These are phyloP conservation scores for Saccharum officinarum DNA, from an alignment of 176 grass and related monocot species.

Conservation along the genomic window DNA sequence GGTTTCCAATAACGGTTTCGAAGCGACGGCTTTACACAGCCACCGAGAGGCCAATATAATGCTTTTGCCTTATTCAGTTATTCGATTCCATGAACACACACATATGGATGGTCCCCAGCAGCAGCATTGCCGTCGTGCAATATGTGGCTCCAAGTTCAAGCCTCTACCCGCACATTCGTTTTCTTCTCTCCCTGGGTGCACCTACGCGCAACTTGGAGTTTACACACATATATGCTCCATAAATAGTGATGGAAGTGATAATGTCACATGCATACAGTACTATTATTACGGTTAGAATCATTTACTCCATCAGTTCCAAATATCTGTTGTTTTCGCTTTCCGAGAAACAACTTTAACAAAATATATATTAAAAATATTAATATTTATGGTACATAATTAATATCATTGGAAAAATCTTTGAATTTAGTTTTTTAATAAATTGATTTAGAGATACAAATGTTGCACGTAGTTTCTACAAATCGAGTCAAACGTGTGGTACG, in stretches of 20 bases:
- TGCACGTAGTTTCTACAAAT: too few relatives aligned
- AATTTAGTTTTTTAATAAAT: too few relatives aligned
- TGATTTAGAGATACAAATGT: too few relatives aligned
- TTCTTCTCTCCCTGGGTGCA: background rate
- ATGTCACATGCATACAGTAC: background rate
- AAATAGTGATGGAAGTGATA: background rate
- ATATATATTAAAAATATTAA: too few relatives aligned
- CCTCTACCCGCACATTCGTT: background rate
- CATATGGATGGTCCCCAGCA: background rate
- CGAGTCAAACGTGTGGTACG: too few relatives aligned
- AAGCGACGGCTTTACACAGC: background rate
- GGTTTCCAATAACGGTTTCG: background rate
- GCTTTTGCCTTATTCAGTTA: background rate
- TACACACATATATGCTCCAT: background rate
- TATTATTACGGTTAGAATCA: background rate
- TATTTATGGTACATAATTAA: too few relatives aligned
- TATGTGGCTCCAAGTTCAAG: background rate
- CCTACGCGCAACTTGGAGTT: background rate
- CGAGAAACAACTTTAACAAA: too few relatives aligned
- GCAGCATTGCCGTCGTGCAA: background rate
- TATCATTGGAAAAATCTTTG: too few relatives aligned
- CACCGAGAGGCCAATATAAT: background rate
- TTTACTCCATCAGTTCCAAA: background rate
- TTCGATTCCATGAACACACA: conserved; percentile 9
- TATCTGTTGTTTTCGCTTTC: too few relatives aligned